Base-by-base conservation (phyloP, 345 rosid genomes). In the Limnanthes douglasii region DNA sequence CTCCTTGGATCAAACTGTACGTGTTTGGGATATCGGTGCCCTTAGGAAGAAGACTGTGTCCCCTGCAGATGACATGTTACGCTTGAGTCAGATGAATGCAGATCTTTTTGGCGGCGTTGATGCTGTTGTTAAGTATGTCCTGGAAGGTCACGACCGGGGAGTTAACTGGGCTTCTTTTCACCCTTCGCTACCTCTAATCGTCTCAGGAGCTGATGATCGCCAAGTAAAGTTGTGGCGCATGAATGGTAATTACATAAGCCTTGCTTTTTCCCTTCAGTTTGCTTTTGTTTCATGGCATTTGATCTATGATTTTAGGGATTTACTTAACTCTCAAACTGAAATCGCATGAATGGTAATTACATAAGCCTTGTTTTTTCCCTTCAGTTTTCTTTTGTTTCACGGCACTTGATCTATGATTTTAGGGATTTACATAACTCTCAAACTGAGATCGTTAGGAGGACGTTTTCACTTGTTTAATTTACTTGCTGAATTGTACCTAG, bases 91-190 rank as follows among this genome's bases (percentile, higher is more conserved):
- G 58, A 80, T 90, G 96, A 90, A 90, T 50, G 46, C 83, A 11
- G 96, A 90, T 57, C 75, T 84, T 32, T 90, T 84, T 45, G 98
- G 96, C 16, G 93, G 94, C 5, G 85, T 80, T 45, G 99, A 90
- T 53, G 92, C 85, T 11, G 85, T 80, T 22, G 98, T 84, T 17
- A 84, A 84, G 68, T 90, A 90, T 53, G 98, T 90, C 21, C 59
- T 90, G 52, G 96, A 90, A 65, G 98, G 96, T 34, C 98, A 90
- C 65, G 98, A 84, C 28, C 69, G 96, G 53, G 98, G 98, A 11
- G 98, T 90, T 18, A 90, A 84, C 67, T 90, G 98, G 98, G 96
- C 98, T 58, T 56, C 96, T 29, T 90, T 90, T 56, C 98, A 90
- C 46, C 98, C 98, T 31, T 76, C 70, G 12, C 76, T 90, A 37